Conservation (phyloP, 352 stramenopile species). For the Phytopythium cucurbitacearum region DNA sequence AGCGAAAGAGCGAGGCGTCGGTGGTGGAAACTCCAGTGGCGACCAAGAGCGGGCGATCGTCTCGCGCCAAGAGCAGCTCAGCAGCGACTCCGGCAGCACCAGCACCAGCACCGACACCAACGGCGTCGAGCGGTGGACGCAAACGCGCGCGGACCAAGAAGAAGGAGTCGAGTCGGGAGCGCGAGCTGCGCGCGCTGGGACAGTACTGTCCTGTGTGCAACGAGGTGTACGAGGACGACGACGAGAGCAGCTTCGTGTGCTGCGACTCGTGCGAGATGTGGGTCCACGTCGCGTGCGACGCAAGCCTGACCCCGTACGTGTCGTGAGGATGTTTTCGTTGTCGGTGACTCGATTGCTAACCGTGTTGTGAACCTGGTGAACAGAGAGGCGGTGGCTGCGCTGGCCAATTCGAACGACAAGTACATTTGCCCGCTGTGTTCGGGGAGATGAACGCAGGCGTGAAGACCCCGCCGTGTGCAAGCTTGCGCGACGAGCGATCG, state of each 20-base stretch:
- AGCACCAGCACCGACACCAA: constrained; percentile 9
- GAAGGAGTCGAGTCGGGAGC: constrained; percentile 65
- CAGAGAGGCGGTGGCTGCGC: constrained; percentile 46
- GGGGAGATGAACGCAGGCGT: constrained; percentile 31
- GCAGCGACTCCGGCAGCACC: constrained; percentile 4
- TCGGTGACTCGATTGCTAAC: constrained; percentile 5
- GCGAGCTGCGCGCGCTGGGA: constrained; percentile 66
- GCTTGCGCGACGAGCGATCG: too few species aligned
- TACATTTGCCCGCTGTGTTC: constrained; percentile 82
- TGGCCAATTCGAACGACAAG: constrained; percentile 72
- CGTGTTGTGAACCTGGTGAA: constrained; percentile 3
- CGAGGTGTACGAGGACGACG: constrained; percentile 81
- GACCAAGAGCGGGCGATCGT: not conserved
- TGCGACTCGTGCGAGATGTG: constrained; percentile 88
- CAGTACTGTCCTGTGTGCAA: constrained; percentile 89
- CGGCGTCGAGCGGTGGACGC: constrained; percentile 4
- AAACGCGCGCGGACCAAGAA: constrained; percentile 53
- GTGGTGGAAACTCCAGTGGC: not conserved
- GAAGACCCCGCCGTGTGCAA: too few species aligned
- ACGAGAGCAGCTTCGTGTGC: constrained; percentile 82
- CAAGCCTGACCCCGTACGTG: constrained; percentile 61
- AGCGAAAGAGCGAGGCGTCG: constrained; percentile 14
- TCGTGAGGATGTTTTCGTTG: not conserved
- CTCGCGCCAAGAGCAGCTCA: constrained; percentile 13
- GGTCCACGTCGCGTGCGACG: constrained; percentile 76